Evolutionary conservation across 2,329 filamentous ascomycete genomes (phyloP), one percentile per base, ranked within the genome.

Genomic region (Curvularia hawaiiensis): DNA sequence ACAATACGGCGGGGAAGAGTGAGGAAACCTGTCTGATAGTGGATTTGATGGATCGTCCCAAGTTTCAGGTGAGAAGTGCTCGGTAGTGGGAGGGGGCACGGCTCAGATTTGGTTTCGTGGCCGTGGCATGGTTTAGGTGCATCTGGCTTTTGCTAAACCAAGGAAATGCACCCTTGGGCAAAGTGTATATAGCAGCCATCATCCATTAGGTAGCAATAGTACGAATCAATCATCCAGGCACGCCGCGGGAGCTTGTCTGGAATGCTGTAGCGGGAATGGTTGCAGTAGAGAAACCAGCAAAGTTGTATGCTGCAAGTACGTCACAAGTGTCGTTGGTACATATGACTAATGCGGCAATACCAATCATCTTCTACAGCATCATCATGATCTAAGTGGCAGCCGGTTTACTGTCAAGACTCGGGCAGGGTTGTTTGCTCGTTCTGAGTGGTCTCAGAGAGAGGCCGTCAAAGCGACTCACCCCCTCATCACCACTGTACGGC

Each of bases 1-100:
- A 88, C 52, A 89, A 90, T 0, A 77, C 91, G 0, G 77, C 92
- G 3, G 89, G 90, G 0, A 87, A 90, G n/a, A 85, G 84, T 1
- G 85, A 89, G 53, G 87, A 90, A 66, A 85, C 85, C 2, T 76
- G 92, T 0, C 75, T 93, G 5, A 79, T 92, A 0, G 85, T 91
- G 0, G 88, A 92, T 72, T 88, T 88, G 0, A 76, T 77, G 16
- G 69, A 78, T 52, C 59, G 66, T 26, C 73, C 73, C 1, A 75
- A 71, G 61, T 75, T 71, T 52, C 71, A 73, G 54, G 70, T 76
- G 10, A 70, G 68, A 50, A 70, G 66, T 61, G 70, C 63, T 26
- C 47, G 63, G 33, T 70, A 66, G 43, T 30, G 49, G 47, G 31
- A 16, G 53, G 11, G 33, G 18, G 31, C 35, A 11, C 11, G 30